Conservation (phyloP, 2,329 filamentous ascomycete genomes). For the Alternaria postmessia region DNA sequence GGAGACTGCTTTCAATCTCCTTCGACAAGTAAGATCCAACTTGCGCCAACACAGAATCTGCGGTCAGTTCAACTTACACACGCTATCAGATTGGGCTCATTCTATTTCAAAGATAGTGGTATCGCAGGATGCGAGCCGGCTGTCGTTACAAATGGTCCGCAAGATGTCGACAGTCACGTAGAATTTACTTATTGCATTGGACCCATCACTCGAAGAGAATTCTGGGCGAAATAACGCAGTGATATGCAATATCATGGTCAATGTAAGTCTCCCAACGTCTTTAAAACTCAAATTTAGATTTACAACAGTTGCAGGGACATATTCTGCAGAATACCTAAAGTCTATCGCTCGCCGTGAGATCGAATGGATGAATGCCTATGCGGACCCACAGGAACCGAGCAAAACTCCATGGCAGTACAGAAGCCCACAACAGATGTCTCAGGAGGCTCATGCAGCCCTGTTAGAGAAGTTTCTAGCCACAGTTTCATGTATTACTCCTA, state of each 20-base stretch:
- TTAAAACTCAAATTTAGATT: constrained; percentile 9
- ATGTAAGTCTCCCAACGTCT: constrained; percentile 24
- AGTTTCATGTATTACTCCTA: constrained; percentile 35
- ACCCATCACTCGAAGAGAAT: constrained; percentile 34
- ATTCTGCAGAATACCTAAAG: constrained; percentile 32
- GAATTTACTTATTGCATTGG: constrained; percentile 33
- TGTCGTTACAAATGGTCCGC: constrained; percentile 24
- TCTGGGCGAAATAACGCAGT: constrained; percentile 34
- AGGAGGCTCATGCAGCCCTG: constrained; percentile 27
- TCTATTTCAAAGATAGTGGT: constrained; percentile 34
- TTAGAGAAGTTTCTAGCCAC: constrained; percentile 32
- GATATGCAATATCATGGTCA: constrained; percentile 34
- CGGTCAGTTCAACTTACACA: constrained; percentile 23
- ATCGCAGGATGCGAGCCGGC: constrained; percentile 43
- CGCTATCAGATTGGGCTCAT: constrained; percentile 23
- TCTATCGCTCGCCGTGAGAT: constrained; percentile 47
- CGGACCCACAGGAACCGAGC: constrained; percentile 31
- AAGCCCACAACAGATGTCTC: constrained; percentile 37
- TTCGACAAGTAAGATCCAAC: constrained; percentile 36
- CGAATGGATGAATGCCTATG: constrained; percentile 40
- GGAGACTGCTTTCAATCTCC: constrained; percentile 36
- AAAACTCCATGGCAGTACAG: constrained; percentile 45
- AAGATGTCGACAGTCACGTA: constrained; percentile 23
- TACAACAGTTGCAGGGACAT: constrained; percentile 28
- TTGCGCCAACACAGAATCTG: constrained; percentile 29